Base-by-base conservation (phyloP, 768 basidiomycete genomes). In the Suillus occidentalis region DNA sequence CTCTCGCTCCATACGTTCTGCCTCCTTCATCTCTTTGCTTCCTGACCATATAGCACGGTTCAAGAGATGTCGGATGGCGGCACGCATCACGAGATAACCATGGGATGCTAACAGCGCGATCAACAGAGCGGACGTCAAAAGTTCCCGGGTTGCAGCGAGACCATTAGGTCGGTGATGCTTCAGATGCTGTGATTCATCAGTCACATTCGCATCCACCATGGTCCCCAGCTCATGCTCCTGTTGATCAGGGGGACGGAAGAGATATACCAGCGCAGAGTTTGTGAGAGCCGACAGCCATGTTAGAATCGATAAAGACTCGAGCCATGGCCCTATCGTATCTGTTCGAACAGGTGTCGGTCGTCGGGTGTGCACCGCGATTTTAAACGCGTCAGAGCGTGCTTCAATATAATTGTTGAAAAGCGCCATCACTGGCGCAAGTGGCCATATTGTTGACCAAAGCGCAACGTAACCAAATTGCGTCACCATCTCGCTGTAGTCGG, bases 401-500 rank as follows among this genome's bases (percentile, higher is more conserved):
- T 99, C 97, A 66, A 99, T 78, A 75, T 92, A 85, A 76, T 99
- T 98, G 82, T 99, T 99, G 57, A 97, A 70, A 25, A 97, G 82
- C 0, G 94, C 90, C 85, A 95, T 93, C 10, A 89, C 85, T 81
- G 94, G 89, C 3, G 94, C 91, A 20, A 99, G 81, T 3, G 96
- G 94, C 95, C 95, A 99, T 65, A 96, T 93, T 37, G 93, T 89
- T 55, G 89, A 92, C 94, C 95, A 99, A 25, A 98, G 80, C 9
- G 87, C 88, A 37, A 98, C 88, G 73, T 97, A 95, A 0, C 97
- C 96, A 74, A 97, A 97, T 72, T 96, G 94, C 10, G 91, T 90
- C 18, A 92, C 92, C 96, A 99, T 98, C 79, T 99, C 97, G 71
- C 87, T 88, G 76, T 97, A 99, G 78, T 98, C 97, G 61, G 81